Evolutionary conservation across 1,139 yeast species (phyloP), one percentile per base, ranked within the genome.

Genomic region (Kluyveromyces marxianus): DNA sequence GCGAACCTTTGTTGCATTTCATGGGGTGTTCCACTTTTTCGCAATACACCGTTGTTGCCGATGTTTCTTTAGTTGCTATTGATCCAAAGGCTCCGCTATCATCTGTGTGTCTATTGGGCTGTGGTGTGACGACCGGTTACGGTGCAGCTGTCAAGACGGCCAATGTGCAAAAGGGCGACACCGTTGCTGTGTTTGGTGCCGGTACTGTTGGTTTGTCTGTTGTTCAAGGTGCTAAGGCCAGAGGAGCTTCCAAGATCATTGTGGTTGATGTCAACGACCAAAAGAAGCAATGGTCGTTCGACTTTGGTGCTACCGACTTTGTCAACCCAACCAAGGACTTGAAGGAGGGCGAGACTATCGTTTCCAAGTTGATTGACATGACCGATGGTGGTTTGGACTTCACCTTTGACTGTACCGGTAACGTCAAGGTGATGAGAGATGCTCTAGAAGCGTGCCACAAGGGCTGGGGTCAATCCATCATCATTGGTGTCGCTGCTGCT

Each of bases 321-420:
- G 72, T 94, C 59, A 92, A 94, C 75, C 92, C 97, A 52, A 69
- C 77, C 45, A 77, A 77, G 55, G 65, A 60, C 44, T 71, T 90
- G 57, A 79, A 83, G 46, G 81, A 80, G 57, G 92, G 88, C 46
- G 74, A 79, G 51, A 74, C 86, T 37, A 80, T 90, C 62, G 97
- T 89, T 48, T 87, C 87, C 49, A 82, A 87, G 65, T 77, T 92
- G 58, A 72, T 88, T 56, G 95, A 87, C 62, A 72, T 82, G 79
- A 89, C 97, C 48, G 97, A 92, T 62, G 98, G 98, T 59, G 98
- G 98, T 44, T 77, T 90, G 55, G 98, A 92, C 63, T 88, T 68
- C 71, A 90, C 97, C 35, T 92, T 92, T 64, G 98, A 94, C 72
- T 90, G 97, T 75, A 92, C 98, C 47, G 98, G 98, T 72, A 94